Conservation (phyloP, 108 stramenopile species). For the Pseudonitzschia pungens region DNA sequence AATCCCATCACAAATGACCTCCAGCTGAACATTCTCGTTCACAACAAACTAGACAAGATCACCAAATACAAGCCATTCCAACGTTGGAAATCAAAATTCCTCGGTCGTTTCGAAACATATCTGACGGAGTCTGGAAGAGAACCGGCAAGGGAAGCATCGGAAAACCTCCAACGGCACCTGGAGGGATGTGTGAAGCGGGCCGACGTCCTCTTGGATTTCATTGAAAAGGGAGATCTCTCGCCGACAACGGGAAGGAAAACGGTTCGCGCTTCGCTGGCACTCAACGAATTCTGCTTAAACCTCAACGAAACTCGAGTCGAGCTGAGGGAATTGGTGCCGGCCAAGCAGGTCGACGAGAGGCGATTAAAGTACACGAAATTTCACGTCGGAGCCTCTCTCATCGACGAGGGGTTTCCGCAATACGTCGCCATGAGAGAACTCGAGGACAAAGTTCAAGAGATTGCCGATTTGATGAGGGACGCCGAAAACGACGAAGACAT, state of each 20-base stretch:
- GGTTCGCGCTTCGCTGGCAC: neutral
- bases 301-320: neutral
- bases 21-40: slow-evolving; percentile 8
- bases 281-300: slow-evolving; percentile 7
- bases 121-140: neutral
- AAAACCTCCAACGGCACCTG: neutral
- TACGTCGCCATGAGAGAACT: slow-evolving; percentile 22
- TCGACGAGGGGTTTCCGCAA: slow-evolving; percentile 27
- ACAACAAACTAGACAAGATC: neutral
- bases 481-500: neutral
- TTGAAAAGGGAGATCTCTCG: slow-evolving; percentile 9
- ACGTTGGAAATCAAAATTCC: slow-evolving; percentile 11
- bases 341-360: slow-evolving; percentile 16
- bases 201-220: neutral
- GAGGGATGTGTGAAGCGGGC: neutral
- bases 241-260: slow-evolving; percentile 1
- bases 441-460: slow-evolving; percentile 1
- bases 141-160: neutral
- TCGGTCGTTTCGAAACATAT: slow-evolving; percentile 1
- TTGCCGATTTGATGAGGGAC: slow-evolving; percentile 1
- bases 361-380: slow-evolving; percentile 29
- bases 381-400: slow-evolving; percentile 30
- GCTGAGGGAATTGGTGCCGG: slow-evolving; percentile 17
- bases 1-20: slow-evolving; percentile 12
- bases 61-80: slow-evolving; percentile 21